phyloP scores from a whole-genome alignment of 768 basidiomycete species.

The Suillus lakei region DNA sequence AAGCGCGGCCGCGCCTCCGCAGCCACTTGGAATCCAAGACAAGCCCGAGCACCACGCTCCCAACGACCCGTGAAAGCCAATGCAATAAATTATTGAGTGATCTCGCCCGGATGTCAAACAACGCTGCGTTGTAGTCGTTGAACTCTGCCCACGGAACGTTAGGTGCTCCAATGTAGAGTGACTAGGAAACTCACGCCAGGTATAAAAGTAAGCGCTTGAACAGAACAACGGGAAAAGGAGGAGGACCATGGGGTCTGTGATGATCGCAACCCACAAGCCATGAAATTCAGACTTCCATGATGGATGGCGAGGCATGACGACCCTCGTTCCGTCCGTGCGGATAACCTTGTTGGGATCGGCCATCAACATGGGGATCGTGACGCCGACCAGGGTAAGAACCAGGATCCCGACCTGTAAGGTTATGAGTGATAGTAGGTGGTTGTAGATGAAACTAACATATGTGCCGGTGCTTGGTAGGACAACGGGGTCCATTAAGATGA shows the following conservation, averaged over 20 bases:
- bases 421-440: conserved; percentile 49
- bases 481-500: neutral
- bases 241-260: conserved; percentile 70
- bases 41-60: conserved; percentile 68
- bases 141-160: conserved; percentile 53
- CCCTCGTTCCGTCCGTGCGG: conserved; percentile 74
- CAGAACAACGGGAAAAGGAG: conserved; percentile 85
- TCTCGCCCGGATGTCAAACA: conserved; percentile 79
- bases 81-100: conserved; percentile 82
- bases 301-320: conserved; percentile 64
- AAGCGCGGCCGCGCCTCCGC: conserved; percentile 67
- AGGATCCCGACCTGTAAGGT: conserved; percentile 49
- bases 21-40: conserved; percentile 61
- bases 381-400: conserved; percentile 68
- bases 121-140: conserved; percentile 73
- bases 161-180: neutral
- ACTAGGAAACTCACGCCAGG: conserved; percentile 60
- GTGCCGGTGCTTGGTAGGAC: conserved; percentile 56
- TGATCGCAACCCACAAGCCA: conserved; percentile 66
- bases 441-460: conserved; percentile 53
- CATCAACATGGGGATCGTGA: conserved; percentile 70
- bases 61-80: conserved; percentile 77
- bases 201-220: conserved; percentile 81
- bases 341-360: conserved; percentile 72
- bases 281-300: conserved; percentile 76